Base-by-base conservation (phyloP, 352 stramenopile genomes). In the Phytophthora chlamydospora region DNA sequence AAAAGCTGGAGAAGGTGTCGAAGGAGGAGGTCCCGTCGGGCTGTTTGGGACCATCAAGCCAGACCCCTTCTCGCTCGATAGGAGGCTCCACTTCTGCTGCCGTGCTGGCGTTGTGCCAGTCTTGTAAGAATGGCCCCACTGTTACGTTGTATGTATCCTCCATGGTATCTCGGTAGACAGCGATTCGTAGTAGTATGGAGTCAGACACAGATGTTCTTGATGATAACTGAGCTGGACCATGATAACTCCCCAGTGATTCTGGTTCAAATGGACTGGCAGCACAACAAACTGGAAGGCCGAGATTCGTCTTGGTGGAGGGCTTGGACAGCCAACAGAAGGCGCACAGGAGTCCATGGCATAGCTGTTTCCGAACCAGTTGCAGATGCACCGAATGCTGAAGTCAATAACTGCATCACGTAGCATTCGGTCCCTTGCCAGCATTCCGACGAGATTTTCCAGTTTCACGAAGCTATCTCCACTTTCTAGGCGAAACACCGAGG, bases 21-120 rank as follows among this genome's bases (percentile, higher is more conserved):
- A 39, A 60, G 31, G 45, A 59, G 2, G 39, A 59, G 3, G 51
- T 59, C 8, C 51, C 40, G 32, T 60, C 52, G 4, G 36, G 49
- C 17, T 40, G 38, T 33, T 47, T 57, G 4, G 49, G 49, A 1
- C 1, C 8, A 8, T 40, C 21, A 6, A 60, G 9, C 42, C 40
- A 60, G 0, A 60, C 19, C 7, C 14, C 52, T n/a, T 35, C 21
- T 36, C 27, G 10, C 45, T 60, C 10, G 6, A 31, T 6, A 24
- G 41, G 52, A 19, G 3, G 3, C 1, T 50, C 52, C 4, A 13
- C 39, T 24, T 24, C 21, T n/a, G 2, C 16, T 50, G 50, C 17
- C 40, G 43, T 50, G 16, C 12, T 47, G 4, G 8, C 36, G 2
- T 1, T 36, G n/a, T 60, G 42, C 33, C 52, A 60, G 32, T 36